Evolutionary conservation across 495 filamentous ascomycete species (phyloP).

Genomic region (Neurospora tetraspora): DNA sequence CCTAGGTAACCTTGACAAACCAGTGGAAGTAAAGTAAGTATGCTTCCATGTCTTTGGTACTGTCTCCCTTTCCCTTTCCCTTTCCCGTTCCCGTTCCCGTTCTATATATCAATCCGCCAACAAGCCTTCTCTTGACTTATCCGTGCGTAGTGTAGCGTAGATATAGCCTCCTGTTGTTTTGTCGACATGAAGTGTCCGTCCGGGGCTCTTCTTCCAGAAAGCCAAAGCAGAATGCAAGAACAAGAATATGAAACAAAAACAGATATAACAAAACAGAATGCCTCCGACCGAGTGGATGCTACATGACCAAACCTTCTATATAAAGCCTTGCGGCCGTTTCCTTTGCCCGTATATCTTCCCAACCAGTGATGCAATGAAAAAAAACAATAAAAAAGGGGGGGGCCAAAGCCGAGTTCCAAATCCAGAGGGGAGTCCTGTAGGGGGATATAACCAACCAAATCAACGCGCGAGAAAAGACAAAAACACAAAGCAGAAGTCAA

Average conservation of each 20-base stretch:
- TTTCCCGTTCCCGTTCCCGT: not conserved
- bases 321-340: not conserved
- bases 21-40: not conserved
- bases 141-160: not conserved
- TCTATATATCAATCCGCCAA: not conserved
- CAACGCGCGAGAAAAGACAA: not conserved
- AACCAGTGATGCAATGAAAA: not conserved
- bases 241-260: not conserved
- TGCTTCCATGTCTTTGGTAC: not conserved
- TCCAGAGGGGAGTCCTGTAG: not conserved
- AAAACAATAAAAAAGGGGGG: too few species aligned
- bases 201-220: not conserved
- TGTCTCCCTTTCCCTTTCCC: not conserved
- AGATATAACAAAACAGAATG: not conserved
- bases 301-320: not conserved
- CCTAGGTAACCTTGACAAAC: not conserved
- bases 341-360: not conserved
- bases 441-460: not conserved
- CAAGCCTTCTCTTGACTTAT: not conserved
- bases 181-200: not conserved
- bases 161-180: not conserved
- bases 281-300: conserved; percentile 9
- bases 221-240: not conserved
- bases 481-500: not conserved
- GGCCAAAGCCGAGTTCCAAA: not conserved